Base-by-base conservation (phyloP, 192 early-diverging fungal genomes). In the Backusella luteola region DNA sequence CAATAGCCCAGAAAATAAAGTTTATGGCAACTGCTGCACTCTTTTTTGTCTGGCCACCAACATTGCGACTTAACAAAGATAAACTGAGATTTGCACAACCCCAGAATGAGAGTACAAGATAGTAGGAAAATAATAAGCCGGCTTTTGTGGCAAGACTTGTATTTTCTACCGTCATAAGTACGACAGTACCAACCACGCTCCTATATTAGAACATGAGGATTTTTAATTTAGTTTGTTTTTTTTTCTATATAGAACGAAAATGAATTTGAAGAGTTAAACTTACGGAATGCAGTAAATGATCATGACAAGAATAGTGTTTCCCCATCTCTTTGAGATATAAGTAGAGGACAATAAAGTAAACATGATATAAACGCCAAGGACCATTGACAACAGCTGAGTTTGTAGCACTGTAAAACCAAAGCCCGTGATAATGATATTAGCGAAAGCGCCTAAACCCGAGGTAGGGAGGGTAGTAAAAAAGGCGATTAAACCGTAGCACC, bases 11-110 rank as follows among this genome's bases (percentile, higher is more conserved):
- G 15, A 76, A 46, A 49, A 76, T 53, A 42, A 76, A 76, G 46
- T 76, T 76, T 0, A 76, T 36, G 21, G 75, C 75, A n/a, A 66
- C 66, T 4, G 75, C 75, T 12, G 35, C 32, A 23, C 66, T 41
- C 67, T 76, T 76, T 44, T 76, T 76, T 26, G 75, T 76, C 42
- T 76, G 75, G 19, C 75, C 75, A 26, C 75, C 75, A 69, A 76
- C 75, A 69, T 76, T 76, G 23, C 75, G 75, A 35, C 59, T 69
- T 23, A 76, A 67, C 42, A 76, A 46, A 32, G 75, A 76, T 41
- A 76, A 26, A 49, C 34, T 36, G 17, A 76, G 75, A 15, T 66
- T 76, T 68, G 75, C 39, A 34, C 66, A n/a, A 35, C 39, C 75
- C 75, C 75, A 76, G 75, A 76, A 76, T 17, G 75, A 76, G 12